Percentiles rank a stretch among this genome's conserved stretches.
These are phyloP conservation scores for Ocimum tenuiflorum DNA, from an alignment of 257 asterid genomes.

Conservation along the genomic window DNA sequence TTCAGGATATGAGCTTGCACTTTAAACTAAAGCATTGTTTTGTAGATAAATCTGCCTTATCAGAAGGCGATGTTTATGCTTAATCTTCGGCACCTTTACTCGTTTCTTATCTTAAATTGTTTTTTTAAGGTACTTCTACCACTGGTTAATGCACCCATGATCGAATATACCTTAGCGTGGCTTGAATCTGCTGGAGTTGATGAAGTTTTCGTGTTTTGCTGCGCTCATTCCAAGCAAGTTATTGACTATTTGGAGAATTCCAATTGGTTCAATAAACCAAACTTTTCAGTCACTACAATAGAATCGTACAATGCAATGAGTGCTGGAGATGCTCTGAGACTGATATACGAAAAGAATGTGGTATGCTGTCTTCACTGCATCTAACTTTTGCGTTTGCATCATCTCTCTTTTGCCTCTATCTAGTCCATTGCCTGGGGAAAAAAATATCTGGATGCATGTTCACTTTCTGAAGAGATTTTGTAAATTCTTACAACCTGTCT, in stretches of 20 bases:
- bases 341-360: slow-evolving; percentile 78
- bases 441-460: neutral
- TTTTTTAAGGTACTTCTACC: slow-evolving; percentile 71
- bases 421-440: neutral
- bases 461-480: neutral
- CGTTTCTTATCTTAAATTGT: neutral
- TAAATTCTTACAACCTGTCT: neutral
- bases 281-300: slow-evolving; percentile 60
- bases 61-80: no score
- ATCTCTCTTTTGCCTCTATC: slow-evolving; percentile 2
- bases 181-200: slow-evolving; percentile 95
- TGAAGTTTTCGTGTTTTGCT: slow-evolving; percentile 90
- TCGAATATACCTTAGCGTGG: slow-evolving; percentile 90
- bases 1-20: neutral
- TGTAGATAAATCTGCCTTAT: neutral
- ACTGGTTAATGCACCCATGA: slow-evolving; percentile 87
- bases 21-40: neutral
- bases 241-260: slow-evolving; percentile 62
- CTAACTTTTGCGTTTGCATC: slow-evolving; percentile 7
- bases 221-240: slow-evolving; percentile 94
- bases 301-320: slow-evolving; percentile 77
- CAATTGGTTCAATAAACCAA: slow-evolving; percentile 66
- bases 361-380: slow-evolving; percentile 33
- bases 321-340: slow-evolving; percentile 90
- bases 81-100: neutral